These are phyloP conservation scores for Hanseniaspora taiwanica DNA, from an alignment of 805 yeast genomes.

Conservation along the genomic window DNA sequence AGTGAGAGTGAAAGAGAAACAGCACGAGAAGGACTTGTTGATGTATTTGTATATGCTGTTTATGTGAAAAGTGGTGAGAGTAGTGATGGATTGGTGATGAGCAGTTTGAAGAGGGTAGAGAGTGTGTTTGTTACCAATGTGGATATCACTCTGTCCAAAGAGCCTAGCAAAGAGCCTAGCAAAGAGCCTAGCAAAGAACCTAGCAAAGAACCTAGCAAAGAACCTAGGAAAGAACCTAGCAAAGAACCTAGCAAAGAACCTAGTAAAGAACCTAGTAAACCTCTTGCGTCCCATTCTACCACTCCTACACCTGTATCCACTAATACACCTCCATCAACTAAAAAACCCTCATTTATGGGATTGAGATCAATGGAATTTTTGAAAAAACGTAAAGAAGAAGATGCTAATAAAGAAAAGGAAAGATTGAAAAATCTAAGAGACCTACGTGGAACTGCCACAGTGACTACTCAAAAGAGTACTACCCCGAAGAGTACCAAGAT, in stretches of 20 bases:
- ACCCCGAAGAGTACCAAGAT: background rate
- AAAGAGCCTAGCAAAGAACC: background rate
- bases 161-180: background rate
- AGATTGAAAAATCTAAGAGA: slow-evolving; percentile 4
- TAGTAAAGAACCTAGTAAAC: background rate
- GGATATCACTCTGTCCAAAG: background rate
- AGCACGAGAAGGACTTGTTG: background rate
- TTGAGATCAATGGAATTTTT: slow-evolving; percentile 1
- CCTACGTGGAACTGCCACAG: background rate
- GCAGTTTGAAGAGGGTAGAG: background rate
- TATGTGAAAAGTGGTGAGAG: background rate
- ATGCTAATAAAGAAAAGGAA: slow-evolving; percentile 4
- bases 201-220: background rate
- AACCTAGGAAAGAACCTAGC: background rate
- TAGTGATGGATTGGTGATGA: background rate
- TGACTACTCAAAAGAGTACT: background rate
- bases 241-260: background rate
- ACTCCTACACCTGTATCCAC: background rate
- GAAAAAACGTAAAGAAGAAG: slow-evolving; percentile 3
- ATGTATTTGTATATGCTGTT: background rate
- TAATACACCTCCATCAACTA: background rate
- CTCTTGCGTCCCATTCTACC: background rate
- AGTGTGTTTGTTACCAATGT: background rate
- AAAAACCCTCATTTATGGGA: background rate
- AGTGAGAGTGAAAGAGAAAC: no score